A percentile compares a stretch with the other conserved stretches of the same genome.
Conservation (phyloP, 495 filamentous ascomycete species). For the Hyaloscypha bicolor region DNA sequence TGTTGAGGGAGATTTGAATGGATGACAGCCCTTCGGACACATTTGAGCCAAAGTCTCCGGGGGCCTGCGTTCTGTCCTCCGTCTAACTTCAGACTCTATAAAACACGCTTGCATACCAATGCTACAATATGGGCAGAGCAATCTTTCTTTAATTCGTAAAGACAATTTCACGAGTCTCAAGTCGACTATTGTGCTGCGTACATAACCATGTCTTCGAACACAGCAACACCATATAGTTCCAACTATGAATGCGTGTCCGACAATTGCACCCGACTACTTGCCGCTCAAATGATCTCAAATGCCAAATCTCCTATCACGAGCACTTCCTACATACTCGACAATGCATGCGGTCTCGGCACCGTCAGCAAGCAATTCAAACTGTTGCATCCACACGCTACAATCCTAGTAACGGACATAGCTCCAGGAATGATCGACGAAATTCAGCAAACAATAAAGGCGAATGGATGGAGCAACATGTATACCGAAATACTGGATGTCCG, state of each 20-base stretch:
- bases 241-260: constrained; percentile 11
- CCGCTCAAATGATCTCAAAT: neutral
- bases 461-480: constrained; percentile 17
- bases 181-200: neutral
- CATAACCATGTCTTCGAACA: neutral
- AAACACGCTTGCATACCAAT: no score
- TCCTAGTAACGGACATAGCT: constrained; percentile 10
- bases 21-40: neutral
- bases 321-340: constrained; percentile 25
- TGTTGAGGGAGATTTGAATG: neutral
- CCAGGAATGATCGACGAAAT: constrained; percentile 12
- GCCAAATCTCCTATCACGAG: constrained; percentile 8
- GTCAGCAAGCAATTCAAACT: constrained; percentile 22
- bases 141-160: neutral
- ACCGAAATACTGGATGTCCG: constrained; percentile 7
- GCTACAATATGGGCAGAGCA: no score
- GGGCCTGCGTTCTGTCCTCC: no score
- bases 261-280: constrained; percentile 6
- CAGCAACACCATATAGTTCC: neutral
- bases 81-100: no score
- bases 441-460: neutral
- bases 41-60: neutral
- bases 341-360: constrained; percentile 27
- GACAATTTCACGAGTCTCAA: neutral
- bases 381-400: neutral